Evolutionary conservation across 768 basidiomycete genomes (phyloP), one percentile per base, ranked within the genome.

Genomic region (Fomitopsis pulvina): DNA sequence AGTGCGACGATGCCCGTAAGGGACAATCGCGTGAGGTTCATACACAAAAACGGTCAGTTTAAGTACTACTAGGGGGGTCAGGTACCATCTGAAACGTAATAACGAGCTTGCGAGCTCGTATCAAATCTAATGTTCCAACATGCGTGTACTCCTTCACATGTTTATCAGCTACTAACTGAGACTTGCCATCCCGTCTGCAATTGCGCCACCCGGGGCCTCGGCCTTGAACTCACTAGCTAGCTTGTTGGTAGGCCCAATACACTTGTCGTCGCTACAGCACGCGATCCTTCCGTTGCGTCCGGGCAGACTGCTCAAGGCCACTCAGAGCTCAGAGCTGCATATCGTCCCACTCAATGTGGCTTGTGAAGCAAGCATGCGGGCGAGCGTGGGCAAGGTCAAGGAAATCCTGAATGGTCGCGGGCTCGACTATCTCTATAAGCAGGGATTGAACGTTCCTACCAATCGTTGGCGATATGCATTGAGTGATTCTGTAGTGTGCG

Each of bases 361-460:
- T 20, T 53, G 63, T 32, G 38, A 54, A 27, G 55, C 42, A 16
- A 57, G 61, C 26, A 64, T 71, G 51, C 50, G 61, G 11, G 54
- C 29, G 0, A 60, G 63, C 10, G 54, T 54, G 1, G 45, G 49
- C 24, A 30, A 50, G 4, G 59, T 65, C 22, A 58, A 55, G 28
- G 55, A 49, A 27, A 45, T 66, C 18, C 50, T 72, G 10, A 57
- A 52, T 6, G 55, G 54, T 21, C 49, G 42, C 16, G 67, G 69
- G 4, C 53, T 72, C 5, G 68, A 72, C 52, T 71, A 68, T 44
- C 57, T 73, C 25, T 51, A 70, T 45, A 73, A 71, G 58, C 70
- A 69, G 28, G 68, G 69, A 5, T 69, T 58, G 0, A 47, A 66
- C 20, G 66, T 66, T 27, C 26, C 24, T 14, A 18, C 3, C 29